Percentiles rank a stretch among this genome's conserved stretches.
These are phyloP conservation scores for Recurvomyces mirabilis DNA, from an alignment of 495 filamentous ascomycete genomes.

Conservation along the genomic window DNA sequence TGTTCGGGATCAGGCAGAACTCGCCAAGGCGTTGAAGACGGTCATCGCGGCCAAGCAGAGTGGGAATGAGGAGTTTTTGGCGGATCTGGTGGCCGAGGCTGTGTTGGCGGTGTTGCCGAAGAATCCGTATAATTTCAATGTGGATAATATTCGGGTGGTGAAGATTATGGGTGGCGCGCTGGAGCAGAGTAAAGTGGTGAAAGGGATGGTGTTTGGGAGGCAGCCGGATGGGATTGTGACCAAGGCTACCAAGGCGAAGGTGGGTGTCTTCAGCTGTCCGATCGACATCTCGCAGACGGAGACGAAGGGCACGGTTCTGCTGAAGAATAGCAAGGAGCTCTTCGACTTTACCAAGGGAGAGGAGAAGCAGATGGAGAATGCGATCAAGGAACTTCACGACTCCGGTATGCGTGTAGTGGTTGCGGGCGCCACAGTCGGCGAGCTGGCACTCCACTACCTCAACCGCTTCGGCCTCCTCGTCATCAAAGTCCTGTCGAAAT, in stretches of 20 bases:
- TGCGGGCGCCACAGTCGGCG: slow-evolving; percentile 81
- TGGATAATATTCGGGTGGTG: slow-evolving; percentile 97
- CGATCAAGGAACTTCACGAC: slow-evolving; percentile 91
- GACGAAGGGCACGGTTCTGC: slow-evolving; percentile 98
- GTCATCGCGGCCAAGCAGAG: slow-evolving; percentile 95
- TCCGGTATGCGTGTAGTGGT: slow-evolving; percentile 85
- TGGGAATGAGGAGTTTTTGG: slow-evolving; percentile 79
- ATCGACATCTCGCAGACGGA: slow-evolving; percentile 95
- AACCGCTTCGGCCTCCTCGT: slow-evolving; percentile 92
- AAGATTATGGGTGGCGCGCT: slow-evolving; percentile 99
- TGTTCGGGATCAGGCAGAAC: slow-evolving; percentile 61
- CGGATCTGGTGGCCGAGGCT: slow-evolving; percentile 79
- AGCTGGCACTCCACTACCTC: slow-evolving; percentile 93
- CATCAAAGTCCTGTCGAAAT: slow-evolving; percentile 97
- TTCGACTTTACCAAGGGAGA: slow-evolving; percentile 96
- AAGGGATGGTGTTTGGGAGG: slow-evolving; percentile 95
- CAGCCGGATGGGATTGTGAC: slow-evolving; percentile 79
- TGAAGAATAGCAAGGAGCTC: slow-evolving; percentile 98
- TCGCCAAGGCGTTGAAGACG: slow-evolving; percentile 91
- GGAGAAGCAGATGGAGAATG: slow-evolving; percentile 76
- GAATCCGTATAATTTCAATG: slow-evolving; percentile 97
- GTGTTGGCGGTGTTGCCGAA: slow-evolving; percentile 91
- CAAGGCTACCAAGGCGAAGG: slow-evolving; percentile 84
- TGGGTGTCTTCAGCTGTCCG: slow-evolving; percentile 91
- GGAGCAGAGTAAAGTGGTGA: slow-evolving; percentile 86